phyloP scores from a whole-genome alignment of 352 stramenopile genomes.

The Phytophthora tentaculata region DNA sequence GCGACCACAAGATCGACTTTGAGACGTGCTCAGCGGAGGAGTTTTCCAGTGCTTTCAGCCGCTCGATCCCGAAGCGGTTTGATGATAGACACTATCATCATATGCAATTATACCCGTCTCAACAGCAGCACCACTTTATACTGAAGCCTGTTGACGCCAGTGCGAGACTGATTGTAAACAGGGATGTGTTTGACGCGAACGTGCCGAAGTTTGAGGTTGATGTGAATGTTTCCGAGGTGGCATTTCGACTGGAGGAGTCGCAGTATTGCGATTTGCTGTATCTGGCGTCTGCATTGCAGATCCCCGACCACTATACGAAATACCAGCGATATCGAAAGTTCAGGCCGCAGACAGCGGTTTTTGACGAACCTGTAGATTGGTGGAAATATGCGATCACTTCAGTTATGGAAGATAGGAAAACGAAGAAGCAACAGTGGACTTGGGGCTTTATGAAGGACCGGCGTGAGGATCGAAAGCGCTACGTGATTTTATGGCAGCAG shows the following conservation, averaged over 20 bases:
- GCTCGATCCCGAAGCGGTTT: constrained; percentile 85
- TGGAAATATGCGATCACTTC: constrained; percentile 84
- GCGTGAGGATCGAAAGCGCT: constrained; percentile 77
- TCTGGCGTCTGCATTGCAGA: constrained; percentile 71
- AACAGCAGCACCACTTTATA: constrained; percentile 86
- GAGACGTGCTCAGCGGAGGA: constrained; percentile 73
- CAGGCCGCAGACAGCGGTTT: constrained; percentile 57
- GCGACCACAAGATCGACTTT: constrained; percentile 64
- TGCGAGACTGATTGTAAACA: constrained; percentile 83
- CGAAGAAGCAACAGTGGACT: constrained; percentile 76
- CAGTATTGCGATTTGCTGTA: constrained; percentile 91
- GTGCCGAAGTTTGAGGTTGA: constrained; percentile 87
- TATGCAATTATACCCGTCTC: constrained; percentile 72
- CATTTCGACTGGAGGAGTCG: constrained; percentile 83
- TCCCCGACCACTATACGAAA: constrained; percentile 76
- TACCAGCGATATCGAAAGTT: constrained; percentile 80
- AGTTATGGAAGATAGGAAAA: constrained; percentile 61
- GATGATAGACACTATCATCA: constrained; percentile 71
- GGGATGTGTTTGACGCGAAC: constrained; percentile 75
- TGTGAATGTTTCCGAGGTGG: constrained; percentile 78
- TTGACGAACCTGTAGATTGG: constrained; percentile 71
- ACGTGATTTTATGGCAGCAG: constrained; percentile 72
- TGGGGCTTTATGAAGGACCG: constrained; percentile 86
- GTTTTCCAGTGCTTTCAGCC: constrained; percentile 81
- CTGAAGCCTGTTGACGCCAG: constrained; percentile 85